Evolutionary conservation across 129 eudicot species (phyloP).

Genomic region (Dittrichia graveolens): DNA sequence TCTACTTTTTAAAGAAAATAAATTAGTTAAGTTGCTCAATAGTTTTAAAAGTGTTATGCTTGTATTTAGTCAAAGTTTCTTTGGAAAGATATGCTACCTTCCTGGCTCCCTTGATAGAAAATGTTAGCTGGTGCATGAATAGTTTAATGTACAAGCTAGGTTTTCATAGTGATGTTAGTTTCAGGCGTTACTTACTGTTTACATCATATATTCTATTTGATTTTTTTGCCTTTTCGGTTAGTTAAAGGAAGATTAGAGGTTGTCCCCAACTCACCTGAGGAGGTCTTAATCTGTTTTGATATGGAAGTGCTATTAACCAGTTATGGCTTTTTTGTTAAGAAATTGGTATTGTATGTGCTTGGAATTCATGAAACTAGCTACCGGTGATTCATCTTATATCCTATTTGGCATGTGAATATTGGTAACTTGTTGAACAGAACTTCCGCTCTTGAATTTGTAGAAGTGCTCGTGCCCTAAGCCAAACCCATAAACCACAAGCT

Average conservation of each 20-base stretch:
- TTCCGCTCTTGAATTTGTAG: too few species aligned
- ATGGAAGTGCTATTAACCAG: neutral
- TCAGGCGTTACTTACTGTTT: neutral
- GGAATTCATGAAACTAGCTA: constrained; percentile 7
- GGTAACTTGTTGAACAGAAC: constrained; percentile 15
- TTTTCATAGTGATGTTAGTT: constrained; percentile 7
- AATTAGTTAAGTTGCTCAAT: constrained; percentile 5
- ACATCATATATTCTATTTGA: neutral
- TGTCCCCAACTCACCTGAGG: constrained; percentile 6
- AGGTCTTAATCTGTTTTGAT: constrained; percentile 1
- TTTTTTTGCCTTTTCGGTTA: constrained; percentile 4
- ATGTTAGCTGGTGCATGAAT: neutral
- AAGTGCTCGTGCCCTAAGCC: too few species aligned
- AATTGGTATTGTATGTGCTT: constrained; percentile 4
- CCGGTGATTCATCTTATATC: constrained; percentile 4
- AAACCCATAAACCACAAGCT: too few species aligned
- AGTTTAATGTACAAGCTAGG: neutral
- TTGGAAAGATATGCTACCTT: too few species aligned
- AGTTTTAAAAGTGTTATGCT: neutral
- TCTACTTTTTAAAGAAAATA: neutral
- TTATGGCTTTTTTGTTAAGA: constrained; percentile 10
- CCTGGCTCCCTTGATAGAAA: neutral
- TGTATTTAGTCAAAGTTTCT: constrained; percentile 2
- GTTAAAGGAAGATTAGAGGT: constrained; percentile 7
- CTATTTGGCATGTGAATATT: too few species aligned